These are phyloP conservation scores for Tuber brumale DNA, from an alignment of 495 filamentous ascomycete genomes.

Conservation along the genomic window DNA sequence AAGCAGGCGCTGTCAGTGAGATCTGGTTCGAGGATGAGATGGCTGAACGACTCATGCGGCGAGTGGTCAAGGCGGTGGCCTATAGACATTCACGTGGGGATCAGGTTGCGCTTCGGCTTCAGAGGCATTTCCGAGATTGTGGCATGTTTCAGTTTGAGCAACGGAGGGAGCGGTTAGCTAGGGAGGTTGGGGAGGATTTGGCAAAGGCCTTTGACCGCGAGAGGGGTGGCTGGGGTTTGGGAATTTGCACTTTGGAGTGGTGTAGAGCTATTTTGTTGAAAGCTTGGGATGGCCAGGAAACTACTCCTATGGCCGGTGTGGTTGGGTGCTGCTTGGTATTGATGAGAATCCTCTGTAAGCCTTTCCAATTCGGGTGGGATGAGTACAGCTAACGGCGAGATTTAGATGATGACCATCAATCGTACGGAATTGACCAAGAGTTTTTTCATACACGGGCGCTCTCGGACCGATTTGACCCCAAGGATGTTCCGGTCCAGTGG, in stretches of 20 bases:
- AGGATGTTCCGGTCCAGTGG: conserved; percentile 72
- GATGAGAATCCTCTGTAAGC: conserved; percentile 65
- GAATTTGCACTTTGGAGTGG: conserved; percentile 40
- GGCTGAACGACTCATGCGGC: conserved; percentile 52
- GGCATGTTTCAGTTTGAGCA: conserved; percentile 17
- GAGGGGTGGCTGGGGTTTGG: conserved; percentile 32
- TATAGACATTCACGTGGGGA: conserved; percentile 19
- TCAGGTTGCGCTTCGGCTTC: conserved; percentile 19
- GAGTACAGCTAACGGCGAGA: conserved; percentile 19
- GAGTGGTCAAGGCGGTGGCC: conserved; percentile 52
- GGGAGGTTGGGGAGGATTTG: conserved; percentile 26
- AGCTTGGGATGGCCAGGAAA: conserved; percentile 36
- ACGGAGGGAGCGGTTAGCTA: conserved; percentile 6
- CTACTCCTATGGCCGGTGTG: conserved; percentile 37
- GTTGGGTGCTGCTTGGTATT: conserved; percentile 51
- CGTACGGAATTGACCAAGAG: conserved; percentile 57
- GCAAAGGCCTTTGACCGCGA: conserved; percentile 19
- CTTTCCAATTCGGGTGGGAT: background rate
- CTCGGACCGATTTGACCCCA: conserved; percentile 66
- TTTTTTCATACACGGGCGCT: conserved; percentile 71
- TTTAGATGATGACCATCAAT: conserved; percentile 55
- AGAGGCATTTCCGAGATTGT: conserved; percentile 31
- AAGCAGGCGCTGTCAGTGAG: conserved; percentile 34
- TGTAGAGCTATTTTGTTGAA: conserved; percentile 32
- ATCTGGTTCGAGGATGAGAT: conserved; percentile 58